These are phyloP conservation scores for Dalbergia oliveri DNA, from an alignment of 306 rosid species.

Conservation along the genomic window DNA sequence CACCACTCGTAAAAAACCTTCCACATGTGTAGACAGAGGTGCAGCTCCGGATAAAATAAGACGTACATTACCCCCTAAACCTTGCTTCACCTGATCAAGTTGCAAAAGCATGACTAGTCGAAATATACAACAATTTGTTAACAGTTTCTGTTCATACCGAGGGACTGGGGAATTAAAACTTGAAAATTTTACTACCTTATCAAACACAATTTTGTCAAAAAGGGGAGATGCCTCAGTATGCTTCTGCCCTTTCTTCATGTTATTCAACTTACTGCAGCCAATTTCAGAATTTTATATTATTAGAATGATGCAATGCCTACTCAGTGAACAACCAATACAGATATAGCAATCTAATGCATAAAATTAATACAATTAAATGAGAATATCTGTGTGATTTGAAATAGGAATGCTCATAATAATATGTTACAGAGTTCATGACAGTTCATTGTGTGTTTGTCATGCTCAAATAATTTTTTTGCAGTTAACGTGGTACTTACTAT, in stretches of 20 bases:
- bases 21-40: constrained; percentile 86
- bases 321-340: constrained; percentile 14
- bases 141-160: neutral
- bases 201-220: constrained; percentile 81
- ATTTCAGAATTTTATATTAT: constrained; percentile 33
- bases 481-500: constrained; percentile 62
- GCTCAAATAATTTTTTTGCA: neutral
- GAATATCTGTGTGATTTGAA: constrained; percentile 19
- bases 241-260: constrained; percentile 73
- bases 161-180: constrained; percentile 4
- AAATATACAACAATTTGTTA: constrained; percentile 16
- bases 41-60: constrained; percentile 97
- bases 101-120: constrained; percentile 49
- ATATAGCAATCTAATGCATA: neutral
- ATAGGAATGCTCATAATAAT: neutral
- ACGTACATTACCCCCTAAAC: constrained; percentile 92
- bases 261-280: constrained; percentile 71
- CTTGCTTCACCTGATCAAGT: constrained; percentile 79
- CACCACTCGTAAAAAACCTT: constrained; percentile 84
- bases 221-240: constrained; percentile 75
- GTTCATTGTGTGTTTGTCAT: constrained; percentile 2
- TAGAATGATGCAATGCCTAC: constrained; percentile 31
- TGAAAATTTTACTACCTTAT: constrained; percentile 64
- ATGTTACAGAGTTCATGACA: constrained; percentile 20
- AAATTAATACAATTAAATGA: constrained; percentile 19